Evolutionary conservation across 257 asterid genomes (phyloP).

Genomic region (Penstemon newberryi): DNA sequence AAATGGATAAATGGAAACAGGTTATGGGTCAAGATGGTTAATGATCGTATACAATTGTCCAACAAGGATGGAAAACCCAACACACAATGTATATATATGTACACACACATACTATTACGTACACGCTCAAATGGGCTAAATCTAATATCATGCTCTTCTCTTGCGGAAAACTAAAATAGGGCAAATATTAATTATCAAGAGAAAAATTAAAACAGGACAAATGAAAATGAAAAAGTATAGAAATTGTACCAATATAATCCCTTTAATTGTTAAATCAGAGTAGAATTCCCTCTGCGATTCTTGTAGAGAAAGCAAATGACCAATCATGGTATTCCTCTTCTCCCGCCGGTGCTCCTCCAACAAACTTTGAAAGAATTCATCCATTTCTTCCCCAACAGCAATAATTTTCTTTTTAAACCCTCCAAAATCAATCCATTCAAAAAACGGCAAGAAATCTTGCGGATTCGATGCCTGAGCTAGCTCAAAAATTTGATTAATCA

Average conservation of each 20-base stretch:
- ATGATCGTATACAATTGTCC: too few relatives aligned
- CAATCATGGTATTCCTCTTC: conserved; percentile 33
- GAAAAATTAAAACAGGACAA: neutral
- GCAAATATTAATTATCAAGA: too few relatives aligned
- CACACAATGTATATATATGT: too few relatives aligned
- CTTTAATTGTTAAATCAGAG: conserved; percentile 37
- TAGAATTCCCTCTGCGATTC: conserved; percentile 27
- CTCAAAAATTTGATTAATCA: conserved; percentile 27
- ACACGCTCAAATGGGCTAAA: too few relatives aligned
- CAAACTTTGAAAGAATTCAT: conserved; percentile 27
- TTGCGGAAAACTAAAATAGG: too few relatives aligned
- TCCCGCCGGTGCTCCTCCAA: conserved; percentile 35
- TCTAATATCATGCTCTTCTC: too few relatives aligned
- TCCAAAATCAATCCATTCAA: conserved; percentile 38
- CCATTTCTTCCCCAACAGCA: conserved; percentile 13
- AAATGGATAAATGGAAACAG: too few relatives aligned
- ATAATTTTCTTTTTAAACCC: conserved; percentile 27
- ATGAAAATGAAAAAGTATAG: neutral
- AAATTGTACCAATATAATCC: conserved; percentile 29
- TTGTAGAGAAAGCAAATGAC: conserved; percentile 35
- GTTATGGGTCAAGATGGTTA: too few relatives aligned
- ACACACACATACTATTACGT: too few relatives aligned
- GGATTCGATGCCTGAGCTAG: conserved; percentile 26
- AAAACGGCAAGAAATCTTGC: conserved; percentile 37
- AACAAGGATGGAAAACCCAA: too few relatives aligned